Percentiles rank a stretch among this genome's conserved stretches.
Evolutionary conservation across 148 eudicot species (phyloP).

Genomic region (Gaultheria prostrata): DNA sequence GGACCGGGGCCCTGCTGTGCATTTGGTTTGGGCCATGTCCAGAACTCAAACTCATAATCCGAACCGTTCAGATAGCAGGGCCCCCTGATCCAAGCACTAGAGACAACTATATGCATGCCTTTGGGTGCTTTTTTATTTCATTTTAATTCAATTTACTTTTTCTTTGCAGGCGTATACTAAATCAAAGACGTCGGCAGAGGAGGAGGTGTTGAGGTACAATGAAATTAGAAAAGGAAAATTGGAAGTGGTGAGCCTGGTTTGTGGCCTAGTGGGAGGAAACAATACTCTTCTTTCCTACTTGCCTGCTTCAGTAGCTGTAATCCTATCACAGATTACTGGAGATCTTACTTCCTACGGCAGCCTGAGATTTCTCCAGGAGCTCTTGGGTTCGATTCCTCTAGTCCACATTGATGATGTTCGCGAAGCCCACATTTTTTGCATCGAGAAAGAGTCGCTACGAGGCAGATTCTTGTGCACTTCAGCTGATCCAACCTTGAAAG

Average conservation of each 20-base stretch:
- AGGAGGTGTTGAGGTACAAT: constrained; percentile 26
- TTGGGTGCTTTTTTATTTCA: not conserved
- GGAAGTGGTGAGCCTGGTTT: constrained; percentile 39
- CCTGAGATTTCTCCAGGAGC: constrained; percentile 31
- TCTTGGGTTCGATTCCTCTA: constrained; percentile 39
- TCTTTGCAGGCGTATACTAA: constrained; percentile 26
- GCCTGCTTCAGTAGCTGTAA: not conserved
- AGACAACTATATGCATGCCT: no score
- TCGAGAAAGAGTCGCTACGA: constrained; percentile 29
- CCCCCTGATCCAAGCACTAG: no score
- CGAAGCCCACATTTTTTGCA: constrained; percentile 23
- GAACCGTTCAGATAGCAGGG: no score
- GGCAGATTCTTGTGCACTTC: constrained; percentile 42
- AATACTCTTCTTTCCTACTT: constrained; percentile 25
- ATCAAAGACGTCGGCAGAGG: constrained; percentile 40
- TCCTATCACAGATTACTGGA: constrained; percentile 26
- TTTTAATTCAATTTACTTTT: not conserved
- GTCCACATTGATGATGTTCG: constrained; percentile 47
- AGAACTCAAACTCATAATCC: no score
- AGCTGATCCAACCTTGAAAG: not conserved
- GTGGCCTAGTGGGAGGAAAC: constrained; percentile 56
- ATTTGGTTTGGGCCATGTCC: no score
- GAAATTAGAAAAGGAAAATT: constrained; percentile 3
- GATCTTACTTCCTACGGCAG: not conserved
- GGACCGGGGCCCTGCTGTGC: no score